phyloP scores from a whole-genome alignment of 139 green algal species.

The Micractinium sp. region DNA sequence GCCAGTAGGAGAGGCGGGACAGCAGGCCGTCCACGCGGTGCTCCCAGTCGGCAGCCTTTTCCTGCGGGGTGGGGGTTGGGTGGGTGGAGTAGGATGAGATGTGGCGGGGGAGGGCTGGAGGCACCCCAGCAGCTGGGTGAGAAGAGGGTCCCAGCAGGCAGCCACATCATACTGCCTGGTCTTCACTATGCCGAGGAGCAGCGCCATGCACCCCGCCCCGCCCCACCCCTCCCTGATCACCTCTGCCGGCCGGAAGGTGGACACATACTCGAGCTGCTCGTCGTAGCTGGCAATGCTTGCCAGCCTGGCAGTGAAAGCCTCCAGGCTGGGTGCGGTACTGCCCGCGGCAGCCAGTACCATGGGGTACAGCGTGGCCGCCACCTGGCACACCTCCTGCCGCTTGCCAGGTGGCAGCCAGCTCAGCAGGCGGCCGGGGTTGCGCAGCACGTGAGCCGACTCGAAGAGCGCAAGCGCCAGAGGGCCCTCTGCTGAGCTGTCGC shows the following conservation, averaged over 20 bases:
- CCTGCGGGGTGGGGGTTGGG: constrained; percentile 2
- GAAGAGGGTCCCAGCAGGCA: no score
- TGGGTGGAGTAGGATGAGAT: neutral
- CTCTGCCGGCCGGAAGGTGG: constrained; percentile 50
- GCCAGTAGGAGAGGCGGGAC: constrained; percentile 60
- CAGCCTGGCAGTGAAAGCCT: constrained; percentile 38
- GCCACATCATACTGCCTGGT: no score
- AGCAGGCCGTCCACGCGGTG: constrained; percentile 38
- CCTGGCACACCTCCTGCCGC: constrained; percentile 38
- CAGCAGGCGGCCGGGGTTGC: neutral
- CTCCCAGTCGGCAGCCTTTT: constrained; percentile 31
- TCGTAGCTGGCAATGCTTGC: constrained; percentile 41
- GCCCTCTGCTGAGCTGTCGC: neutral
- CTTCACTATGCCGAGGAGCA: no score
- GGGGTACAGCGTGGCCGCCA: constrained; percentile 38
- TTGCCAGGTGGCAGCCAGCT: constrained; percentile 21
- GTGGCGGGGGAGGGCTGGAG: neutral
- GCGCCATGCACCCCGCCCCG: no score
- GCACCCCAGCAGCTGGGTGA: no score
- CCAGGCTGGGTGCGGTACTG: constrained; percentile 24
- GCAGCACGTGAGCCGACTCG: constrained; percentile 29
- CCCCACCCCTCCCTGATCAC: neutral
- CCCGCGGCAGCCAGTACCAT: constrained; percentile 14
- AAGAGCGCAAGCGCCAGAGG: constrained; percentile 68
- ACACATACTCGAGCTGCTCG: constrained; percentile 72